Evolutionary conservation across 352 stramenopile species (phyloP).

Genomic region (Halophytophthora polymorphica): DNA sequence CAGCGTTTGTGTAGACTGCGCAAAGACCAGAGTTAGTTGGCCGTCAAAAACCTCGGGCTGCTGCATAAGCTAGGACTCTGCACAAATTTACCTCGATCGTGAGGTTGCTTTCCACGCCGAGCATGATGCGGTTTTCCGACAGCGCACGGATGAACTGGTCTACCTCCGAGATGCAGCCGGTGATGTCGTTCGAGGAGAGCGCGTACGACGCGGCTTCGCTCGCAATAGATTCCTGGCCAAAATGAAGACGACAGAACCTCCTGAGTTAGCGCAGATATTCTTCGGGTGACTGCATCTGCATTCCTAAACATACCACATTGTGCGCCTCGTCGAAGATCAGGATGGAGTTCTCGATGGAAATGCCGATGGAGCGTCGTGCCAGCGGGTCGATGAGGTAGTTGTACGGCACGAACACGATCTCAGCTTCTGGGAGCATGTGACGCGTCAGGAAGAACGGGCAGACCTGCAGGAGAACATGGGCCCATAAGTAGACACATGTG

Average conservation of each 20-base stretch:
- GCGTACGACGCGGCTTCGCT: slow-evolving; percentile 96
- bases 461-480: slow-evolving; percentile 63
- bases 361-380: slow-evolving; percentile 87
- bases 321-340: slow-evolving; percentile 99
- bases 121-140: slow-evolving; percentile 51
- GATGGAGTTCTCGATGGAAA: slow-evolving; percentile 95
- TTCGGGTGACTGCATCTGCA: neutral
- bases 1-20: slow-evolving; percentile 73
- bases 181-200: slow-evolving; percentile 92
- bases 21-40: slow-evolving; percentile 5
- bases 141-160: slow-evolving; percentile 78
- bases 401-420: slow-evolving; percentile 99
- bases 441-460: slow-evolving; percentile 98
- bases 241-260: neutral
- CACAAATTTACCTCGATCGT: slow-evolving; percentile 51
- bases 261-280: neutral
- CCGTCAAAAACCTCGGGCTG: too few relatives aligned
- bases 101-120: slow-evolving; percentile 47
- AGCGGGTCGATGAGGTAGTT: slow-evolving; percentile 99
- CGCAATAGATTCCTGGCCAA: slow-evolving; percentile 76
- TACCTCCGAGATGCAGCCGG: slow-evolving; percentile 93
- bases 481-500: too few relatives aligned
- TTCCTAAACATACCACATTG: slow-evolving; percentile 90
- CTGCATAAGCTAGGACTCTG: too few relatives aligned
- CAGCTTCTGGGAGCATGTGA: slow-evolving; percentile 87